A percentile compares a stretch with the other conserved stretches of the same genome.
These are phyloP conservation scores for Fomitopsis pinicola DNA, from an alignment of 1,284 basidiomycete genomes.

Conservation along the genomic window DNA sequence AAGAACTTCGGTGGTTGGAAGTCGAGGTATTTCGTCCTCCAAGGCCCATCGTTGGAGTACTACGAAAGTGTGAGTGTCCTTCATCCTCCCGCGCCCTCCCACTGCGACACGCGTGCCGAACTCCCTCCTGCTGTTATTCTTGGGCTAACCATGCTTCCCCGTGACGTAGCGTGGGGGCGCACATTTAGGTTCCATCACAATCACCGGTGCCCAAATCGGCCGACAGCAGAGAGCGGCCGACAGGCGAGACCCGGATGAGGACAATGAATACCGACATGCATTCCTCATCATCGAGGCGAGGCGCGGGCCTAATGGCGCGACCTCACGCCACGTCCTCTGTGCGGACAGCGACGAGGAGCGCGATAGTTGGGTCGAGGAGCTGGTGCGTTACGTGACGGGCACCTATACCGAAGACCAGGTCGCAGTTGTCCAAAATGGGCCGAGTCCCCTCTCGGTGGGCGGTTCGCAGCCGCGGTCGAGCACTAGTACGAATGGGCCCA, in stretches of 20 bases:
- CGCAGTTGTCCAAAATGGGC: constrained; percentile 15
- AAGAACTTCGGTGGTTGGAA: constrained; percentile 98
- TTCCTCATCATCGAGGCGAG: constrained; percentile 93
- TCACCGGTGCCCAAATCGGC: constrained; percentile 87
- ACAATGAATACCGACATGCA: constrained; percentile 93
- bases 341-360: constrained; percentile 93
- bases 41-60: constrained; percentile 86
- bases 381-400: constrained; percentile 81
- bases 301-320: constrained; percentile 64
- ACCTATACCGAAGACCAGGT: constrained; percentile 60
- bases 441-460: constrained; percentile 25
- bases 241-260: constrained; percentile 60
- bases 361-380: constrained; percentile 92
- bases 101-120: background rate
- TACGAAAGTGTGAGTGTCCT: constrained; percentile 82
- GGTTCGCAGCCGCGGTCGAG: constrained; percentile 49
- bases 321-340: constrained; percentile 88
- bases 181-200: constrained; percentile 84
- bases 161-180: constrained; percentile 76
- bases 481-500: constrained; percentile 43
- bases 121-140: constrained; percentile 3
- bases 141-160: constrained; percentile 14
- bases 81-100: constrained; percentile 5
- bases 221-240: constrained; percentile 52
- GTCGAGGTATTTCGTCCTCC: constrained; percentile 89